Base-by-base conservation (phyloP, 116 monocot species). In the Papilionanthe hybrid region DNA sequence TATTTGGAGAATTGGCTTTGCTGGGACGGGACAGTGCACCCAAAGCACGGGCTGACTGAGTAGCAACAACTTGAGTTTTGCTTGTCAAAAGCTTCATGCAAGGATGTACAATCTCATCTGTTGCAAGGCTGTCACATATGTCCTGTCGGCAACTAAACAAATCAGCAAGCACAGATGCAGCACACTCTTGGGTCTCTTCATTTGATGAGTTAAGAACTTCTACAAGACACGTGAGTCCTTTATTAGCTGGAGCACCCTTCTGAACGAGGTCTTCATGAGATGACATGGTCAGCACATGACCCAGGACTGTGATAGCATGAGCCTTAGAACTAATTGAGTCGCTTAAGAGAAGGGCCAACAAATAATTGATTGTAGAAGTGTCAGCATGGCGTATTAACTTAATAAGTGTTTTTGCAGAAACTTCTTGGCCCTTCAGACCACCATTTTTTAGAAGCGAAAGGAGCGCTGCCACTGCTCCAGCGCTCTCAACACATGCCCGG, bases 81-180 rank as follows among this genome's bases (percentile, higher is more conserved):
- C 92, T 92, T 23, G 92, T 88, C 92, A 92, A 79, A 66, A 93
- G 93, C 81, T 93, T 93, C 88, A 93, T 93, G 78, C 93, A 93
- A 32, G 90, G 93, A 76, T 88, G 73, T 7, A 93, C 78, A 79
- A 93, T 88, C 79, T 93, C 93, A 85, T 93, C 88, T 23, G 84
- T 88, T 22, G 87, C 90, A 72, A 93, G 87, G 60, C 82, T 90
- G 56, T 90, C 93, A 77, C 93, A 93, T 55, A 93, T 90, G 85
- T 93, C 93, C 45, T 88, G 88, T 25, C 90, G 86, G 9, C 30
- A 83, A 68, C 83, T 88, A 55, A 93, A 93, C 47, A 93, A 58
- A 90, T 93, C 93, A 76, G 93, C 90, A 30, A 93, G 79, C 45
- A 88, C 90, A 30, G 88, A 90, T 67, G 88, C 90, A 76, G 89